Base-by-base conservation (phyloP, 305 asterid genomes). In the Solanum hybrid region DNA sequence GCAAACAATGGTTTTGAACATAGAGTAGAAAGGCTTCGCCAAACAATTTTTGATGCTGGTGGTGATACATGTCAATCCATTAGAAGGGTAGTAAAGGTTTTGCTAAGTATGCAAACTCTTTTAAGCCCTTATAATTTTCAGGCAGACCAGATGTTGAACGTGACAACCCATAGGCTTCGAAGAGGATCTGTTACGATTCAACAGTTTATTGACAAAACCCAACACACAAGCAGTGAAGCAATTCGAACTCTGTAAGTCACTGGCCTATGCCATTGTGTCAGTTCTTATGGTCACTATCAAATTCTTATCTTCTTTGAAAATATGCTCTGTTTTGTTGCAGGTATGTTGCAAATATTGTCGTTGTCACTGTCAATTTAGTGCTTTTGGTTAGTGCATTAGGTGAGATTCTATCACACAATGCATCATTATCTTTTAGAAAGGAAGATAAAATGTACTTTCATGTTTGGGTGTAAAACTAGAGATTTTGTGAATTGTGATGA, bases 331-430 rank as follows among this genome's bases (percentile, higher is more conserved):
- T 29, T 57, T 61, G 13, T 31, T 78, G 26, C 90, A 94, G 96
- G 91, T 92, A 93, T 77, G 38, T 89, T 82, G 88, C 91, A 86
- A 94, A 93, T 91, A 90, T 94, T 88, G 92, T 90, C 77, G 89
- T 92, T 5, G 92, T 90, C 75, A 90, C 90, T 27, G 24, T 91
- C 91, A 92, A 92, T 89, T 90, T 94, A 89, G 91, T 89, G 27
- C 75, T 93, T 82, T 89, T 94, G 93, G 31, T 92, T 88, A 82
- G 93, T 72, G 95, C 93, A 88, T 86, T 91, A 89, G 94, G 95
- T 94, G 91, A 91, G 95, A 61, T 89, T 91, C 65, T 80, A 78
- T 32, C 70, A 11, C 51, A n/a, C 70, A 26, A 24, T 34, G 22
- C 61, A 77, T 41, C 90, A 77, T 76, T 12, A n/a, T 41, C 31